phyloP scores from a whole-genome alignment of 2,329 filamentous ascomycete species.

The Cryphonectria parasitica region DNA sequence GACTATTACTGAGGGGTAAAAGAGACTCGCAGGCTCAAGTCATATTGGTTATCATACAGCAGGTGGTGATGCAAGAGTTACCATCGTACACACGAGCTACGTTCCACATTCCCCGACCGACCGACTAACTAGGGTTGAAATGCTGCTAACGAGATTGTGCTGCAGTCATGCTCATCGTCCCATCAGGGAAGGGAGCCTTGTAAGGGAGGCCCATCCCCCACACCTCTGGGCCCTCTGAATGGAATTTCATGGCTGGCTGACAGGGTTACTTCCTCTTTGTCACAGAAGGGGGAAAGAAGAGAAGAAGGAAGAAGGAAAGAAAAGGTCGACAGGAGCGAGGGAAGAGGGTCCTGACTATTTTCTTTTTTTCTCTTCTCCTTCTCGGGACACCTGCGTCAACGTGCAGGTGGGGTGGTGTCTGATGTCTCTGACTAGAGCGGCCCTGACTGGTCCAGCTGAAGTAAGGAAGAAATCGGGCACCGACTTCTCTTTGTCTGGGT shows the following conservation, averaged over 20 bases:
- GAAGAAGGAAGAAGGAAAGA: not conserved
- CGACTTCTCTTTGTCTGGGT: not conserved
- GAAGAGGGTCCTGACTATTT: too few relatives aligned
- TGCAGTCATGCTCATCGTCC: constrained; percentile 6
- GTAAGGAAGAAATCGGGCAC: not conserved
- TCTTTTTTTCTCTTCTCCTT: too few relatives aligned
- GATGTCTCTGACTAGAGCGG: not conserved
- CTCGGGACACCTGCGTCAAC: not conserved
- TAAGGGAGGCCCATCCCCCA: too few relatives aligned
- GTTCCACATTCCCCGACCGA: not conserved
- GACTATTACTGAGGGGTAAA: not conserved
- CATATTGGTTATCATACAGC: too few relatives aligned
- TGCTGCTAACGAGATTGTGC: not conserved
- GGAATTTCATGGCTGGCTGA: not conserved
- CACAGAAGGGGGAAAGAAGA: not conserved
- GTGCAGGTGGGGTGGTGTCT: not conserved
- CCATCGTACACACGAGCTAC: not conserved
- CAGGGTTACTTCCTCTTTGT: not conserved
- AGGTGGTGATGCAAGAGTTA: not conserved
- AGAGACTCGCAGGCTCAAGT: not conserved
- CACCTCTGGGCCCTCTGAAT: not conserved
- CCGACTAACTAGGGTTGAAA: not conserved
- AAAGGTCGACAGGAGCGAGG: not conserved
- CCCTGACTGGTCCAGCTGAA: constrained; percentile 2
- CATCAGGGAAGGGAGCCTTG: not conserved